These are phyloP conservation scores for Filobasidium floriforme DNA, from an alignment of 768 basidiomycete species.

Conservation along the genomic window DNA sequence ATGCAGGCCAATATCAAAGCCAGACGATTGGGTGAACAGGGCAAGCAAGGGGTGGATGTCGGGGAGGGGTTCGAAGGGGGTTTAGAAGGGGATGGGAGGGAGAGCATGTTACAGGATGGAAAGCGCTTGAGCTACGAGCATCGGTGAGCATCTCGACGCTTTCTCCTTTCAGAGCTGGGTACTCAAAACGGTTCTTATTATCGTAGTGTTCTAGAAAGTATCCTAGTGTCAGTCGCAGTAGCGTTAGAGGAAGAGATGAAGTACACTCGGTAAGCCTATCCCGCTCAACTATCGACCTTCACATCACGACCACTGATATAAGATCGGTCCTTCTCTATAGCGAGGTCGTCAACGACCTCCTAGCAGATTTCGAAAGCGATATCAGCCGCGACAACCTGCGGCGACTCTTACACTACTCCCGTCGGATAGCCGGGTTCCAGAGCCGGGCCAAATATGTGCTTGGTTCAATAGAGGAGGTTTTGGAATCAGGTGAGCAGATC, in stretches of 20 bases:
- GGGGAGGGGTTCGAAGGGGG: not conserved
- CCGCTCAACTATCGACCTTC: not conserved
- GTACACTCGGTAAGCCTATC: conserved; percentile 55
- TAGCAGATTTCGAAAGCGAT: conserved; percentile 88
- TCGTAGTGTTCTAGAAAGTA: conserved; percentile 81
- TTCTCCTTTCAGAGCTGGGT: not conserved
- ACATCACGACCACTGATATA: not conserved
- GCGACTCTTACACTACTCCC: conserved; percentile 80
- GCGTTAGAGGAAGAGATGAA: conserved; percentile 95
- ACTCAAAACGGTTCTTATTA: not conserved
- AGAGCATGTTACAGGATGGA: conserved; percentile 5
- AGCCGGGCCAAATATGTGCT: conserved; percentile 85
- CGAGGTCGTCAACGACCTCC: conserved; percentile 75
- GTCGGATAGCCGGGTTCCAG: conserved; percentile 78
- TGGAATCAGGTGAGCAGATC: conserved; percentile 64
- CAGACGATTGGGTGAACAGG: not conserved
- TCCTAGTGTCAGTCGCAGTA: conserved; percentile 80
- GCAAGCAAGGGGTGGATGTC: not conserved
- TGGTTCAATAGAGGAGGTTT: conserved; percentile 80
- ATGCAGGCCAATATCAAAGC: conserved; percentile 13
- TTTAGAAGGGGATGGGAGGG: conserved; percentile 1
- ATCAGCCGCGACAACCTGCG: conserved; percentile 94
- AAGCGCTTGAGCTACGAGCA: conserved; percentile 38
- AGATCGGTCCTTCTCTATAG: conserved; percentile 43
- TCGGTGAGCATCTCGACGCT: conserved; percentile 33